Evolutionary conservation across 1,139 yeast genomes (phyloP).

Genomic region (Debaryomyces robertsiae): DNA sequence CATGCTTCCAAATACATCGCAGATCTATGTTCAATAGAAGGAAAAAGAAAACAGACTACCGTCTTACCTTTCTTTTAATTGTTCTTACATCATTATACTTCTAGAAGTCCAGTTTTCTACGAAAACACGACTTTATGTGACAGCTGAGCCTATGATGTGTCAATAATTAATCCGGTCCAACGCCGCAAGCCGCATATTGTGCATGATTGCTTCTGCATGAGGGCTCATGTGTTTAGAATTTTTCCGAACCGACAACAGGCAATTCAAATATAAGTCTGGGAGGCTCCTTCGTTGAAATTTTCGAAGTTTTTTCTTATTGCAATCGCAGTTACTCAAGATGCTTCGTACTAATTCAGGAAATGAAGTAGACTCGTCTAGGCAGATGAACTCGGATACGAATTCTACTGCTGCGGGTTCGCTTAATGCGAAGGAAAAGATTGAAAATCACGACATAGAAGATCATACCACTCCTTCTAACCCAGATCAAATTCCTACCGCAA

Average conservation of each 20-base stretch:
- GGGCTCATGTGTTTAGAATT: conserved; percentile 4
- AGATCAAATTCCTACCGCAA: conserved; percentile 6
- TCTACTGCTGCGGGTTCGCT: conserved; percentile 7
- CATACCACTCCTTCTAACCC: conserved; percentile 7
- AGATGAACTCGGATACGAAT: background rate
- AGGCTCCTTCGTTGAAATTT: background rate
- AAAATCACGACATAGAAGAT: conserved; percentile 5
- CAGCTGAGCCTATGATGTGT: background rate
- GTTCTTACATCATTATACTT: no score
- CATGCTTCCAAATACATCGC: no score
- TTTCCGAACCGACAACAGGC: background rate
- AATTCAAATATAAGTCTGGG: no score
- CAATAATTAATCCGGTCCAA: conserved; percentile 4
- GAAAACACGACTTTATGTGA: background rate
- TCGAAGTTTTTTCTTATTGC: background rate
- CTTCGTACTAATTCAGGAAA: background rate
- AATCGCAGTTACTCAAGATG: background rate
- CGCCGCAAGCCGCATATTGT: conserved; percentile 1
- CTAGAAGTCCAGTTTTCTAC: no score
- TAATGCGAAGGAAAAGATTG: conserved; percentile 20
- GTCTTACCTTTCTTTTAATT: no score
- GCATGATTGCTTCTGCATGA: background rate
- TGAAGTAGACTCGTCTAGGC: background rate
- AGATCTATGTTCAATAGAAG: no score
- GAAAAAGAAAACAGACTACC: no score